These are phyloP conservation scores for Mikania micrantha DNA, from an alignment of 129 eudicot species.

Conservation along the genomic window DNA sequence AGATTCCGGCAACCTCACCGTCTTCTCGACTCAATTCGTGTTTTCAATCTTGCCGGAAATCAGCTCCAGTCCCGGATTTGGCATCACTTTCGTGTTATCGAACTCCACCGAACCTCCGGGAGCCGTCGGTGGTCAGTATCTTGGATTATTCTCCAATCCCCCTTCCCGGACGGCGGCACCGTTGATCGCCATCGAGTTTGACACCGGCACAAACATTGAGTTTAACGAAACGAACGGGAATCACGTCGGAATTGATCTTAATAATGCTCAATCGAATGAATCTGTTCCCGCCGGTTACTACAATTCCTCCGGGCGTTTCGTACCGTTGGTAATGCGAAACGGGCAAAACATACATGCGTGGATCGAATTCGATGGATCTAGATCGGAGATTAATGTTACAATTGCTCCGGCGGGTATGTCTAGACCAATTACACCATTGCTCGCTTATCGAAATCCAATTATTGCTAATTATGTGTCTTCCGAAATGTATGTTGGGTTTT, in stretches of 20 bases:
- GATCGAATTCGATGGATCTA: constrained; percentile 59
- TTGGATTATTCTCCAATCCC: constrained; percentile 39
- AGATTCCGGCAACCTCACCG: constrained; percentile 23
- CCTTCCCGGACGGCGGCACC: constrained; percentile 30
- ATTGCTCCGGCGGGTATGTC: constrained; percentile 55
- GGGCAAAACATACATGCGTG: constrained; percentile 70
- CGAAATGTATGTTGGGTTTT: constrained; percentile 71
- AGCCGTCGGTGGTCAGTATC: constrained; percentile 57
- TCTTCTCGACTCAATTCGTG: constrained; percentile 61
- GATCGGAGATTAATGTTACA: constrained; percentile 50
- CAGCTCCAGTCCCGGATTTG: constrained; percentile 57
- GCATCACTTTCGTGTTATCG: constrained; percentile 53
- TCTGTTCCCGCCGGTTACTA: constrained; percentile 47
- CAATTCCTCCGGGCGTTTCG: constrained; percentile 18
- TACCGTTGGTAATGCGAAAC: constrained; percentile 41
- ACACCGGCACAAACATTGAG: constrained; percentile 48
- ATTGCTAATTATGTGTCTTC: constrained; percentile 31
- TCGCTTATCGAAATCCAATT: constrained; percentile 19
- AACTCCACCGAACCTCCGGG: constrained; percentile 33
- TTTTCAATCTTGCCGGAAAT: constrained; percentile 56
- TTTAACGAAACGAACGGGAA: constrained; percentile 52
- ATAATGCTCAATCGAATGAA: constrained; percentile 30
- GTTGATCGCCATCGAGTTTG: constrained; percentile 59
- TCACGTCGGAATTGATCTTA: constrained; percentile 64
- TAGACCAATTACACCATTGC: constrained; percentile 37